Percentiles rank a stretch among this genome's conserved stretches.
Conservation (phyloP, 2,329 filamentous ascomycete genomes). For the Phyllosticta citribraziliensis region DNA sequence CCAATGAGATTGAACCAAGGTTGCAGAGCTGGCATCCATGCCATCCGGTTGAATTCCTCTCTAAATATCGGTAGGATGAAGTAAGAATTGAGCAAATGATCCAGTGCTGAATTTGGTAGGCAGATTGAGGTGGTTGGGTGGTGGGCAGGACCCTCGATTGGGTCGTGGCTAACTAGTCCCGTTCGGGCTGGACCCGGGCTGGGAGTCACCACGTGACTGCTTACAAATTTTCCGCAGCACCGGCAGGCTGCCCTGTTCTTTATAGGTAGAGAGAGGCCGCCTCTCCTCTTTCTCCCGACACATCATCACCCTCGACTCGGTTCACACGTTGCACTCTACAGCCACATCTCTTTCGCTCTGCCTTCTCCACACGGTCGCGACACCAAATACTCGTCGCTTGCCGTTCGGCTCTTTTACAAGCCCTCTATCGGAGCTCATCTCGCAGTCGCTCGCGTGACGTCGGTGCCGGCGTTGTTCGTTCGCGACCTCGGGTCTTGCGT, state of each 20-base stretch:
- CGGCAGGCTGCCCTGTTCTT: not conserved
- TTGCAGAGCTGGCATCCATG: no score
- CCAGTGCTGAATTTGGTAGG: no score
- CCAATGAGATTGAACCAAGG: no score
- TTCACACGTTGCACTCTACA: not conserved
- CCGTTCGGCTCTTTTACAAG: not conserved
- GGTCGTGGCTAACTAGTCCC: not conserved
- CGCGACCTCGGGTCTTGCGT: slow-evolving; percentile 4
- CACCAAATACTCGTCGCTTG: not conserved
- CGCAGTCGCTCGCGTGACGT: slow-evolving; percentile 7
- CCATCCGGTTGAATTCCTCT: no score
- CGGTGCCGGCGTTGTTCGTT: not conserved
- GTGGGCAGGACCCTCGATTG: no score
- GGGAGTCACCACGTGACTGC: not conserved
- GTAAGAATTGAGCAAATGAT: no score
- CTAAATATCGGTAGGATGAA: no score
- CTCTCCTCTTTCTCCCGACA: not conserved
- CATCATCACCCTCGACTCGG: not conserved
- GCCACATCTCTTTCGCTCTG: not conserved
- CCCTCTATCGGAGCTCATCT: not conserved
- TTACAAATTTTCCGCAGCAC: not conserved
- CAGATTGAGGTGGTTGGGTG: not conserved
- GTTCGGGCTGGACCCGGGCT: not conserved
- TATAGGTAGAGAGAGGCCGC: not conserved
- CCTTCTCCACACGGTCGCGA: not conserved